Conservation (phyloP, 2,329 filamentous ascomycete species). For the Beauveria sp. region DNA sequence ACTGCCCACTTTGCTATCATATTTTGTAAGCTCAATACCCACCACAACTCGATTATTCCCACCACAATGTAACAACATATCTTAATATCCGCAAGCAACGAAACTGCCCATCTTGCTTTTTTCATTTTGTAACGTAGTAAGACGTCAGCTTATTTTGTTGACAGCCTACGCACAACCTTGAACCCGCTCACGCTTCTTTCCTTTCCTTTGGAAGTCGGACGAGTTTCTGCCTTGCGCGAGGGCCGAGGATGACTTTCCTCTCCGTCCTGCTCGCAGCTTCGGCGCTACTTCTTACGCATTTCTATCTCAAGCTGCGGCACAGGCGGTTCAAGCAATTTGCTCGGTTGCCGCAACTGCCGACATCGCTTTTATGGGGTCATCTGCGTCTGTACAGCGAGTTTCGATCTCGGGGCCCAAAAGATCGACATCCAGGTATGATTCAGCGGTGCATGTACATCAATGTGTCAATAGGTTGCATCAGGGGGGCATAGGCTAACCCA, state of each 20-base stretch:
- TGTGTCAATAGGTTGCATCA: background rate
- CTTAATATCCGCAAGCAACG: background rate
- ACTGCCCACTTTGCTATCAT: background rate
- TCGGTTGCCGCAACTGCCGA: background rate
- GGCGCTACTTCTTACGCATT: background rate
- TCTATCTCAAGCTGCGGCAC: background rate
- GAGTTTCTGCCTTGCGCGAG: background rate
- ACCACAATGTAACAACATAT: background rate
- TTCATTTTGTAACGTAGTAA: background rate
- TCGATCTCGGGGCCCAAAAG: background rate
- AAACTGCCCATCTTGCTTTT: background rate
- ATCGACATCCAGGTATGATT: background rate
- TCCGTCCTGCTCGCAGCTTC: background rate
- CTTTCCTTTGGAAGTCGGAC: background rate
- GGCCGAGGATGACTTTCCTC: background rate
- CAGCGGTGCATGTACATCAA: background rate
- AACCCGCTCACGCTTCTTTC: background rate
- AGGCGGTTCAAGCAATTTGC: background rate
- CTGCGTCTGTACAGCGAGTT: background rate
- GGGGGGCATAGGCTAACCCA: background rate
- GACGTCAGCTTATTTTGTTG: background rate
- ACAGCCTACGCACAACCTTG: background rate
- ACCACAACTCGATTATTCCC: background rate
- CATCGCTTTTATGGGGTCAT: background rate
- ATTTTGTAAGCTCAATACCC: background rate